A percentile compares a stretch with the other conserved stretches of the same genome.
Evolutionary conservation across 108 stramenopile genomes (phyloP).

Genomic region (Bacterosira constricta): DNA sequence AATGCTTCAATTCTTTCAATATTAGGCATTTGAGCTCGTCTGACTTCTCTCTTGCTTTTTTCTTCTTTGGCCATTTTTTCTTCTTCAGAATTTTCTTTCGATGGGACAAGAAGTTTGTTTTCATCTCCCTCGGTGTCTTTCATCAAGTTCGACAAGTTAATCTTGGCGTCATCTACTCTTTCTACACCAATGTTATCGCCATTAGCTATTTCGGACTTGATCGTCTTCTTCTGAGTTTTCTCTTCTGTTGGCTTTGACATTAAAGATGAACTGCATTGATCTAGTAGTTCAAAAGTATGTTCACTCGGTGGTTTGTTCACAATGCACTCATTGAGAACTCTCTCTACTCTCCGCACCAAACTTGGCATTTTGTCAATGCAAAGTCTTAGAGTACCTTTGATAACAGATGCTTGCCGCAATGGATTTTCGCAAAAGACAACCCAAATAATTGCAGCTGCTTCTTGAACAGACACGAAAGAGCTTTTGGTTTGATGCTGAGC

Average conservation of each 20-base stretch:
- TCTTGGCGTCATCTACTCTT: neutral
- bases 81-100: neutral
- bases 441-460: conserved; percentile 24
- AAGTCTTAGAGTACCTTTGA: conserved; percentile 21
- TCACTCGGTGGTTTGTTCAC: neutral
- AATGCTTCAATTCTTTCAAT: conserved; percentile 6
- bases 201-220: neutral
- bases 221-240: neutral
- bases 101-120: neutral
- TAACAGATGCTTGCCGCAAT: conserved; percentile 15
- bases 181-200: neutral
- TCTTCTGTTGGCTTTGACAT: neutral
- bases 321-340: conserved; percentile 8
- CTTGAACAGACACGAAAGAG: conserved; percentile 5
- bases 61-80: neutral
- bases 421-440: conserved; percentile 25
- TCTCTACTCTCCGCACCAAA: conserved; percentile 19
- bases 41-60: neutral
- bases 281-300: conserved; percentile 6
- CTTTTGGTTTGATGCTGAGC: neutral
- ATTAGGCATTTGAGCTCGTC: conserved; percentile 4
- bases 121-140: neutral
- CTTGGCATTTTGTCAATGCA: conserved; percentile 36
- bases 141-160: neutral
- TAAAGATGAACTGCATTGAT: conserved; percentile 10